These are phyloP conservation scores for Colletotrichum eremochloae DNA, from an alignment of 2,329 filamentous ascomycete species.

Conservation along the genomic window DNA sequence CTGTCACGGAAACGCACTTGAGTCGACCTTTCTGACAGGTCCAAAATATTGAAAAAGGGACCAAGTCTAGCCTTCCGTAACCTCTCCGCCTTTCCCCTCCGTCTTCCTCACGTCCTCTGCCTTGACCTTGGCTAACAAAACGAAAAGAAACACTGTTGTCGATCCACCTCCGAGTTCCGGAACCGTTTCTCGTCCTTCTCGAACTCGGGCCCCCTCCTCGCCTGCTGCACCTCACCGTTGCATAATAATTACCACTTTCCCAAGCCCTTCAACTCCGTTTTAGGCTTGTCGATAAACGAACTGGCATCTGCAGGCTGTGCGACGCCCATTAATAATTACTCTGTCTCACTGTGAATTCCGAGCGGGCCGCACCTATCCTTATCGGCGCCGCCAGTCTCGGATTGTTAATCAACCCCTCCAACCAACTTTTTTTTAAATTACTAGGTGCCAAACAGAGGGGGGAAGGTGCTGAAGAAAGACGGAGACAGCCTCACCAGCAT, in stretches of 20 bases:
- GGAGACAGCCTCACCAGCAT: conserved; percentile 16
- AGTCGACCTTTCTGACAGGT: conserved; percentile 1
- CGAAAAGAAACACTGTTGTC: conserved; percentile 15
- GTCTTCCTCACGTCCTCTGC: background rate
- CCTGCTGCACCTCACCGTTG: conserved; percentile 8
- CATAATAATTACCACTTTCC: conserved; percentile 13
- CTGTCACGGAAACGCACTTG: conserved; percentile 22
- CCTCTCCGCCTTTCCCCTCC: background rate
- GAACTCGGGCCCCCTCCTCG: background rate
- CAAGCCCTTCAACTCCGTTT: conserved; percentile 22
- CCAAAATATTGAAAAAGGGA: conserved; percentile 12
- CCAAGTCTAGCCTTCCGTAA: conserved; percentile 6
- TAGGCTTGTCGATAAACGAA: conserved; percentile 10
- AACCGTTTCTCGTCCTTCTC: conserved; percentile 7
- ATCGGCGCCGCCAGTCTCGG: conserved; percentile 27
- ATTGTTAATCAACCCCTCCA: conserved; percentile 42
- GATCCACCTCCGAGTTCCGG: conserved; percentile 11
- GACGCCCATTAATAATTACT: conserved; percentile 34
- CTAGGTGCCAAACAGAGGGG: conserved; percentile 8
- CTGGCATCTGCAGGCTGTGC: conserved; percentile 25
- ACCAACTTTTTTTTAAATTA: background rate
- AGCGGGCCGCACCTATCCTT: conserved; percentile 21
- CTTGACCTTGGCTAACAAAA: background rate
- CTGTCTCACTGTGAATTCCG: conserved; percentile 17
- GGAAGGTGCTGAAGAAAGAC: conserved; percentile 7